Conservation (phyloP, 2,329 filamentous ascomycete species). For the Leptodontidium sp. region DNA sequence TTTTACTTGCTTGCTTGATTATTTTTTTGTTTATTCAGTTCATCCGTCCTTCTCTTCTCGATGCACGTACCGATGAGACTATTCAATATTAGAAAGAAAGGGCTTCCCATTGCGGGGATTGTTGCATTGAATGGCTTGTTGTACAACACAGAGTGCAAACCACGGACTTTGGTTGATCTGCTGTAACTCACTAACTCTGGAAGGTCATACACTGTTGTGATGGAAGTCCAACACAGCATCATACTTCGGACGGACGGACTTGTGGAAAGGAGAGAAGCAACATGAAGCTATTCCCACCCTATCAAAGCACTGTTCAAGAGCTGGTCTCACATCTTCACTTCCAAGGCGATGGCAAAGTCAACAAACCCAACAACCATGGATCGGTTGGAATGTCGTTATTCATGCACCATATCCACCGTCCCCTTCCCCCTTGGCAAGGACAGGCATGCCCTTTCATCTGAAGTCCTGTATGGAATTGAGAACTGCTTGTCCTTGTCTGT, state of each 20-base stretch:
- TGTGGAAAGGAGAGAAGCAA: neutral
- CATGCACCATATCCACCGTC: neutral
- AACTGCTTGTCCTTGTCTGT: neutral
- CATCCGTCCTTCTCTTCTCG: neutral
- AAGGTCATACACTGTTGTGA: neutral
- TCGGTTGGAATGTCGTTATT: neutral
- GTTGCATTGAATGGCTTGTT: conserved; percentile 10
- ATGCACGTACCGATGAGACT: neutral
- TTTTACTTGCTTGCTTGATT: neutral
- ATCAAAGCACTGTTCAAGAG: conserved; percentile 15
- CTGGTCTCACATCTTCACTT: neutral
- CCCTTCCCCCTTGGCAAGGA: neutral
- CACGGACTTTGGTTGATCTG: conserved; percentile 13
- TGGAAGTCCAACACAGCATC: neutral
- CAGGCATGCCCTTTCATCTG: conserved; percentile 4
- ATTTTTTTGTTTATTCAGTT: neutral
- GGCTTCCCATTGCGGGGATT: neutral
- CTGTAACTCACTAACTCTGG: conserved; percentile 5
- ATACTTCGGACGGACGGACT: neutral
- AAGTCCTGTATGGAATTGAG: neutral
- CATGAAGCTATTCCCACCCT: conserved; percentile 1
- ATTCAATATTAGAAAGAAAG: neutral
- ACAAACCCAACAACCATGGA: neutral
- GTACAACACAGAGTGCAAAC: conserved; percentile 2
- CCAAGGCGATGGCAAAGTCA: conserved; percentile 16